These are phyloP conservation scores for Beauveria australis DNA, from an alignment of 2,329 filamentous ascomycete species.

Conservation along the genomic window DNA sequence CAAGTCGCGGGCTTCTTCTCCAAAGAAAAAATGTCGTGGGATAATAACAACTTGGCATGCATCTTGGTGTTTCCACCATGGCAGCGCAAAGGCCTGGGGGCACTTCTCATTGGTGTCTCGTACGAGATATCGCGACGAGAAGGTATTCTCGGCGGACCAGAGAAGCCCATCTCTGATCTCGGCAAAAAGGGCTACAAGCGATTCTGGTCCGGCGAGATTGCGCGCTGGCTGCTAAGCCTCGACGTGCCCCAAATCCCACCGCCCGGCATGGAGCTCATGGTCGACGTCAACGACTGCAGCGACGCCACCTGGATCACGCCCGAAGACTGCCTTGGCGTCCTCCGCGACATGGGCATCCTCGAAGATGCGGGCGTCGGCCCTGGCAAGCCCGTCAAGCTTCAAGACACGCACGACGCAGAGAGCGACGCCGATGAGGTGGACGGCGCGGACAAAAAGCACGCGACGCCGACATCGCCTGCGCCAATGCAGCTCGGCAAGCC, in stretches of 20 bases:
- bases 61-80: constrained; percentile 94
- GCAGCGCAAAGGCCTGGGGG: constrained; percentile 82
- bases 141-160: constrained; percentile 77
- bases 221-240: constrained; percentile 52
- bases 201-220: constrained; percentile 82
- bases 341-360: constrained; percentile 72
- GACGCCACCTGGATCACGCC: constrained; percentile 72
- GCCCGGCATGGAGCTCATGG: constrained; percentile 36
- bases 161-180: constrained; percentile 84
- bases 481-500: constrained; percentile 10
- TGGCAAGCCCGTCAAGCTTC: constrained; percentile 24
- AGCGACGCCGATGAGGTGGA: constrained; percentile 14
- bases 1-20: constrained; percentile 90
- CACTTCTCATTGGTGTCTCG: constrained; percentile 82
- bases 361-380: constrained; percentile 45
- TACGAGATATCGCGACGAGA: constrained; percentile 87
- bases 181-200: constrained; percentile 74
- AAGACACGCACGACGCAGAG: constrained; percentile 18
- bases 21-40: constrained; percentile 98
- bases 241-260: constrained; percentile 27
- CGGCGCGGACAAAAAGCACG: constrained; percentile 14
- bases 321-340: constrained; percentile 72
- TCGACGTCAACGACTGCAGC: constrained; percentile 64
- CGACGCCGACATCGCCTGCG: constrained; percentile 10
- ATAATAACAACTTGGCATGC: constrained; percentile 94